Conservation (phyloP, 441 rosid species). For the Raphanus hybrid region DNA sequence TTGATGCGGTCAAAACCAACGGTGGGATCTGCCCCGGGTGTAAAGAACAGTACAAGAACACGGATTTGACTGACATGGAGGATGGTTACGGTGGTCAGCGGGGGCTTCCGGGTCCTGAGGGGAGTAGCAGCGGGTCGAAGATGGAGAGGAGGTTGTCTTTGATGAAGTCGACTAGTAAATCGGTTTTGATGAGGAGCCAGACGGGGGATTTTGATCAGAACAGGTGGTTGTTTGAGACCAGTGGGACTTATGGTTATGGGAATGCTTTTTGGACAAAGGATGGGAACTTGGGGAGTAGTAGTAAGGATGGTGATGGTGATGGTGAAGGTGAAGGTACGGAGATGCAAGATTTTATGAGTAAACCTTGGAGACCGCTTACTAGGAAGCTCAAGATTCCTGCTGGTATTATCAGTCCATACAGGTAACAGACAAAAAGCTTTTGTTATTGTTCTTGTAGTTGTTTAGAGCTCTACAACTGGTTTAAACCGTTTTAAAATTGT, state of each 20-base stretch:
- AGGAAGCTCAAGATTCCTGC: conserved; percentile 91
- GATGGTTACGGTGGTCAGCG: conserved; percentile 58
- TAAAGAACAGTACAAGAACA: conserved; percentile 81
- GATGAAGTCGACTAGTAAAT: conserved; percentile 84
- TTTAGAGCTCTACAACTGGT: neutral
- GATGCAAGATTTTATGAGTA: conserved; percentile 74
- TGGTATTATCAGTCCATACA: conserved; percentile 82
- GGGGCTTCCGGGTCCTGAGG: conserved; percentile 68
- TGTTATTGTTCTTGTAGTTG: neutral
- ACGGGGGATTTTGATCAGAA: conserved; percentile 92
- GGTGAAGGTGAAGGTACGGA: conserved; percentile 55
- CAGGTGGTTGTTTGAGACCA: conserved; percentile 87
- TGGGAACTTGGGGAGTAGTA: conserved; percentile 65
- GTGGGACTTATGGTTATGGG: conserved; percentile 88
- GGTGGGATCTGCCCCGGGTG: conserved; percentile 93
- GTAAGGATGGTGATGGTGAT: conserved; percentile 51
- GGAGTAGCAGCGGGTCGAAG: conserved; percentile 51
- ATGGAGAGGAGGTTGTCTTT: conserved; percentile 90
- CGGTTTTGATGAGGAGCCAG: conserved; percentile 83
- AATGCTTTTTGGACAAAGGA: conserved; percentile 94
- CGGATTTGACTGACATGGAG: conserved; percentile 63
- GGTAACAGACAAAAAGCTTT: conserved; percentile 45
- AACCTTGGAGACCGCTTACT: conserved; percentile 95
- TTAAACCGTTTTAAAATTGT: neutral
- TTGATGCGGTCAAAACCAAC: conserved; percentile 81